Evolutionary conservation across 257 asterid species (phyloP), one percentile per base, ranked within the genome.

Genomic region (Solanum ossicruentum): DNA sequence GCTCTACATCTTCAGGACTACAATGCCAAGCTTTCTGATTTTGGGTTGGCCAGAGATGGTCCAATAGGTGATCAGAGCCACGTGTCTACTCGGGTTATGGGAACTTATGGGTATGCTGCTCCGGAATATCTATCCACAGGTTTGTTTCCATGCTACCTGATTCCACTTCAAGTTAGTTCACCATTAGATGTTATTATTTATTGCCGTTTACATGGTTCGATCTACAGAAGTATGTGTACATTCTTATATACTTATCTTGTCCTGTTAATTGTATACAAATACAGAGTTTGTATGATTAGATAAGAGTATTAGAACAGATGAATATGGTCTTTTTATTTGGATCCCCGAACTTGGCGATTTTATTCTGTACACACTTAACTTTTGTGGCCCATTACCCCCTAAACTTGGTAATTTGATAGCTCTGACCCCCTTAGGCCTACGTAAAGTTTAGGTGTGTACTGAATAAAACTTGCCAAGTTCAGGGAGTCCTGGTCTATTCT

Each of bases 21-120:
- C 90, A 89, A 91, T 28, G 94, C 93, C 18, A 93, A 92, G 87
- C 95, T 93, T 72, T 93, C 96, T 61, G 97, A 93, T 89, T 93
- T 92, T 51, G 97, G 97, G 81, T 85, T 93, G 90, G 97, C 97
- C 10, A 86, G 96, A 80, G 97, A 92, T 28, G 97, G 97, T 86
- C 97, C 95, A n/a, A 86, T 93, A 0, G 97, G 90, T 39, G 97
- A 92, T 86, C 86, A 90, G 85, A 93, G 94, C 71, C 93, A 93
- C 18, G 96, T 93, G 85, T 92, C 95, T 8, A 93, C 95, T 39
- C 67, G 93, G 86, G 95, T 93, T 47, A 92, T 90, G 94, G 96
- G 96, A 66, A 93, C 96, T 81, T 88, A 89, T 77, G 96, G 96
- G 52, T 93, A 93, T 85, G 94, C 94, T 51, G 96, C 93, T 67